phyloP scores from a whole-genome alignment of 225 moss, liverwort and hornwort species.

The Lunularia cruciata region DNA sequence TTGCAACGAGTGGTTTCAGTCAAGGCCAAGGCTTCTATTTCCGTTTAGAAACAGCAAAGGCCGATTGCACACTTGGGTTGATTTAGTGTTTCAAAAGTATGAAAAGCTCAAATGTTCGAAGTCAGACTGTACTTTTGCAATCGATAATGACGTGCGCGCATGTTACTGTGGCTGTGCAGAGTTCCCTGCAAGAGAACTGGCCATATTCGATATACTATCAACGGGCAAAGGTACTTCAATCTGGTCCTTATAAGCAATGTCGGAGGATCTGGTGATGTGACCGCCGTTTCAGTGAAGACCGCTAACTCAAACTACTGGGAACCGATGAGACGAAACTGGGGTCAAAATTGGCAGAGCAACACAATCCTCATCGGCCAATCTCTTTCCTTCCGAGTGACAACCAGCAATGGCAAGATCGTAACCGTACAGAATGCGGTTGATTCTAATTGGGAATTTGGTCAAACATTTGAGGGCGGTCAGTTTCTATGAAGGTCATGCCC shows the following conservation, averaged over 20 bases:
- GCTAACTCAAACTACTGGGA: slow-evolving; percentile 51
- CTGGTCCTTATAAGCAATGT: slow-evolving; percentile 79
- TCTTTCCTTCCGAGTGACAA: slow-evolving; percentile 75
- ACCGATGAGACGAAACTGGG: slow-evolving; percentile 83
- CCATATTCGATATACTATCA: slow-evolving; percentile 72
- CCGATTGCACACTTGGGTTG: too few relatives aligned
- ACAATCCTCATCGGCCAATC: slow-evolving; percentile 55
- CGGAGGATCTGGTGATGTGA: slow-evolving; percentile 75
- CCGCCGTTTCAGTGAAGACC: slow-evolving; percentile 59
- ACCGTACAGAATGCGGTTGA: slow-evolving; percentile 22
- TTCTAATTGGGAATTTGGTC: slow-evolving; percentile 28
- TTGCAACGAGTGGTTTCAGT: too few relatives aligned
- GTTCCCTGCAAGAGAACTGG: slow-evolving; percentile 70
- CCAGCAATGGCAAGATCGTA: slow-evolving; percentile 55
- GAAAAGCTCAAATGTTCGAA: not conserved
- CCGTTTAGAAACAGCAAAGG: not conserved
- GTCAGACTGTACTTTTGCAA: not conserved
- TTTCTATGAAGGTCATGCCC: slow-evolving; percentile 17
- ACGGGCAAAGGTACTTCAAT: slow-evolving; percentile 80
- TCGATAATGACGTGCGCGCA: not conserved
- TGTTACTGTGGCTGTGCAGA: slow-evolving; percentile 37
- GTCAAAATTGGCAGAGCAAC: slow-evolving; percentile 81
- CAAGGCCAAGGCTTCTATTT: not conserved
- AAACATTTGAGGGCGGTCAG: slow-evolving; percentile 39
- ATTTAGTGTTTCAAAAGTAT: too few relatives aligned